Conservation (phyloP, 1,284 basidiomycete species). For the Ustilago nuda region DNA sequence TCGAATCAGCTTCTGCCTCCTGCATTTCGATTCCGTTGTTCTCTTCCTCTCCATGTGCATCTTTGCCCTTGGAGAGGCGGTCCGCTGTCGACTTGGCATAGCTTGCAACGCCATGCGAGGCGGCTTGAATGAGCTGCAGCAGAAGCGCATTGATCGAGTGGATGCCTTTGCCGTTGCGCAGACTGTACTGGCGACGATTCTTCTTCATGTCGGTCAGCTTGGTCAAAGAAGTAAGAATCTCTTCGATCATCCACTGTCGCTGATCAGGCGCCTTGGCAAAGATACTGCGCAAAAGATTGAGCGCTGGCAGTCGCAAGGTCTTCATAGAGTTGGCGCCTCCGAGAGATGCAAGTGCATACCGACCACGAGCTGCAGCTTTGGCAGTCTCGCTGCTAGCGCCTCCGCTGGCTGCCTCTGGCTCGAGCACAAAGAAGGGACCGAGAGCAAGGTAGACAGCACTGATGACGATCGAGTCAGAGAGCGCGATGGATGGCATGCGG, state of each 20-base stretch:
- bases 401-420: slow-evolving; percentile 71
- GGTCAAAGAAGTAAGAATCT: slow-evolving; percentile 87
- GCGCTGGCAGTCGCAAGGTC: slow-evolving; percentile 81
- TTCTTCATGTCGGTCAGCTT: slow-evolving; percentile 89
- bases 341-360: slow-evolving; percentile 44
- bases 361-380: slow-evolving; percentile 33
- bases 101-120: slow-evolving; percentile 70
- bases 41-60: slow-evolving; percentile 11
- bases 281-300: slow-evolving; percentile 82
- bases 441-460: slow-evolving; percentile 90
- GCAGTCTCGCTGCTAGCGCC: slow-evolving; percentile 35
- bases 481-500: slow-evolving; percentile 70
- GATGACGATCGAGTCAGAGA: slow-evolving; percentile 75
- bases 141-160: slow-evolving; percentile 90
- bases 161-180: slow-evolving; percentile 77
- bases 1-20: slow-evolving; percentile 15
- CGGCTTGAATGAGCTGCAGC: slow-evolving; percentile 91
- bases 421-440: slow-evolving; percentile 85
- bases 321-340: slow-evolving; percentile 74
- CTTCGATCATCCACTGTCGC: slow-evolving; percentile 94
- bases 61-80: slow-evolving; percentile 28
- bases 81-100: slow-evolving; percentile 35
- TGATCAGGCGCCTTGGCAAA: slow-evolving; percentile 91
- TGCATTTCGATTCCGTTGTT: slow-evolving; percentile 1
- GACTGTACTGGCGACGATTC: slow-evolving; percentile 78